These are phyloP conservation scores for Pascua sp. DNA, from an alignment of 1,284 basidiomycete genomes.

Conservation along the genomic window DNA sequence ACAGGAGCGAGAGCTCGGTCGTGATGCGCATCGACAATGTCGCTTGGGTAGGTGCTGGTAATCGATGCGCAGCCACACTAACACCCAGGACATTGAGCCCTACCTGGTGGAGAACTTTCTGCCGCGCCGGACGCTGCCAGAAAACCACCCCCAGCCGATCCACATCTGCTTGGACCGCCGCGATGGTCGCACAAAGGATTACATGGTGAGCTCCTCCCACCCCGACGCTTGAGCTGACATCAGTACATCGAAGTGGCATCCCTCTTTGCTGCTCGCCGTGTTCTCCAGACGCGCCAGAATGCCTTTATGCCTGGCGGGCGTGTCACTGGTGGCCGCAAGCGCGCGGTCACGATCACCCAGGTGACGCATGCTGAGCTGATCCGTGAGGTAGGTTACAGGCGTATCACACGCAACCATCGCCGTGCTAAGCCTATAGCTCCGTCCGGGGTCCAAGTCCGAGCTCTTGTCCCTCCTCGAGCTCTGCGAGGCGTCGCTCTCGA, in stretches of 20 bases:
- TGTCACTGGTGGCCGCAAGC: constrained; percentile 28
- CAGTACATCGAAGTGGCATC: constrained; percentile 47
- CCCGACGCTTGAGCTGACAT: constrained; percentile 4
- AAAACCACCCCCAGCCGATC: constrained; percentile 34
- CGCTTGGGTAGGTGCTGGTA: constrained; percentile 35
- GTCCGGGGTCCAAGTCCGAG: constrained; percentile 34
- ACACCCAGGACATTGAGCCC: constrained; percentile 44
- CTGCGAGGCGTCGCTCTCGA: constrained; percentile 39
- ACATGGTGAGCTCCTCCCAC: constrained; percentile 38
- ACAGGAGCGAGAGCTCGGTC: constrained; percentile 11
- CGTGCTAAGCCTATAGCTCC: constrained; percentile 28
- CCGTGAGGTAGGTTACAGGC: constrained; percentile 29
- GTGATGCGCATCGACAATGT: constrained; percentile 49
- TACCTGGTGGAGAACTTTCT: constrained; percentile 40
- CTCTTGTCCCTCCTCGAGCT: constrained; percentile 39
- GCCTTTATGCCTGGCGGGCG: constrained; percentile 40
- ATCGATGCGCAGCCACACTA: neutral
- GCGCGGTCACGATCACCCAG: constrained; percentile 46
- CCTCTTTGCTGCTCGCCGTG: constrained; percentile 30
- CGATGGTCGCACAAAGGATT: constrained; percentile 49
- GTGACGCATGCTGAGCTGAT: constrained; percentile 38
- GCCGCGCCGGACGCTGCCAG: constrained; percentile 33
- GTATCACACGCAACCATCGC: neutral
- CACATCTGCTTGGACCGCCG: constrained; percentile 46
- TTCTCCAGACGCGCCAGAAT: constrained; percentile 45